Base-by-base conservation (phyloP, 495 filamentous ascomycete species). In the Penicillium diatomitis region DNA sequence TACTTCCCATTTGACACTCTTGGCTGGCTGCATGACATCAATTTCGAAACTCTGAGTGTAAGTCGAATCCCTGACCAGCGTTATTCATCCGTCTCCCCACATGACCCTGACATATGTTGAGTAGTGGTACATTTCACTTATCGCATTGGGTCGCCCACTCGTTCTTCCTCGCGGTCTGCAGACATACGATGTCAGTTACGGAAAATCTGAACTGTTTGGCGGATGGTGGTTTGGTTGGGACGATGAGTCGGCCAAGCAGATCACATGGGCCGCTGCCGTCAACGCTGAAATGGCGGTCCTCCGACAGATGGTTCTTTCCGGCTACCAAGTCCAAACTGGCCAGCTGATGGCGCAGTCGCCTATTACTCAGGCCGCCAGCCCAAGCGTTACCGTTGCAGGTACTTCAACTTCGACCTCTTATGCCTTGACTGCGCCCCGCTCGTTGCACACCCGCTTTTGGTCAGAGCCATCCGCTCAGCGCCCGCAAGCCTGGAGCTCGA, bases 1-100 rank as follows among this genome's bases (percentile, higher is more conserved):
- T 52, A 39, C 1, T 60, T 60, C 44, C 53, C 60, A 2, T 63
- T 58, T 32, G 60, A 63, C 37, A 51, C 57, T 0, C 30, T 60
- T 9, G 55, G 35, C 37, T 57, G 52, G 36, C 3, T 52, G 6
- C 33, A 33, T 2, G 38, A 38, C 2, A 36, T 45, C 10, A 8
- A 38, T 8, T 0, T 36, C 6, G 3, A 11, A 2, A 27, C 38
- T 1, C 20, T 52, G n/a, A 31, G 42, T 46, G 55, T 55, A 55
- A 27, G 46, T 34, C 12, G 27, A 12, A 27, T 4, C 20, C 6
- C n/a, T 29, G 12, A 29, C 33, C 3, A 10, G 9, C 32, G 3
- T 29, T 27, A 20, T 36, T 32, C 40, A 35, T 27, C 36, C 27
- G n/a, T 32, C 32, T 11, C 31, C 29, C 28, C 3, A 8, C 6